phyloP scores from a whole-genome alignment of 2,329 filamentous ascomycete genomes.

The Monosporascus ibericus region DNA sequence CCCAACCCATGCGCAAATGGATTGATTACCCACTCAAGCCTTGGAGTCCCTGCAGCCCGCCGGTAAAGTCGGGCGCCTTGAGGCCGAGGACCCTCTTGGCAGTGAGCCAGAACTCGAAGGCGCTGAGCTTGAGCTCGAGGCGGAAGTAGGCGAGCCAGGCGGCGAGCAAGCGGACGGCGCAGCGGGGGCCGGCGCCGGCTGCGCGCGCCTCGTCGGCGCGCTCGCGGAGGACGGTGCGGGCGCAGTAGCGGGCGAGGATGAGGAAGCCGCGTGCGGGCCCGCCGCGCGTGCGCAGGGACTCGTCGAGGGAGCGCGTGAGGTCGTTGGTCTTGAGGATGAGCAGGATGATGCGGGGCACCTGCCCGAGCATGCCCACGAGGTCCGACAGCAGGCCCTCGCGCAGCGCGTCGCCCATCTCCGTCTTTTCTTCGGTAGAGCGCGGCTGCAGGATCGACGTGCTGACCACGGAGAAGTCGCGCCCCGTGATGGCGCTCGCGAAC shows the following conservation, averaged over 20 bases:
- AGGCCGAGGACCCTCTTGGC: constrained; percentile 42
- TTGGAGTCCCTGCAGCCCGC: not conserved
- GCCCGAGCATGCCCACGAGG: constrained; percentile 78
- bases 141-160: constrained; percentile 55
- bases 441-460: constrained; percentile 50
- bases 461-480: constrained; percentile 79
- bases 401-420: constrained; percentile 76
- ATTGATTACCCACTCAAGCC: no score
- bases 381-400: constrained; percentile 85
- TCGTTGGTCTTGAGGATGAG: constrained; percentile 98
- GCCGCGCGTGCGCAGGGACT: constrained; percentile 72
- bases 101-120: constrained; percentile 56
- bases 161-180: constrained; percentile 47
- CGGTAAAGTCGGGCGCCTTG: constrained; percentile 9
- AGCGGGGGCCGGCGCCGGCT: constrained; percentile 53
- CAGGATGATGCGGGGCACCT: constrained; percentile 86
- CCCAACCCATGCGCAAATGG: no score
- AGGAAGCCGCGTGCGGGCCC: constrained; percentile 61
- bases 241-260: constrained; percentile 64
- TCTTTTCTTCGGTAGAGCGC: constrained; percentile 71
- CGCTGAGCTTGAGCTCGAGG: constrained; percentile 57
- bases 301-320: constrained; percentile 86
- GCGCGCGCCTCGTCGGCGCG: constrained; percentile 45
- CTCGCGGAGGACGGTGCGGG: constrained; percentile 59
- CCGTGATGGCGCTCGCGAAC: constrained; percentile 94